Conservation (phyloP, 129 eudicot species). For the Flaveria linearis region DNA sequence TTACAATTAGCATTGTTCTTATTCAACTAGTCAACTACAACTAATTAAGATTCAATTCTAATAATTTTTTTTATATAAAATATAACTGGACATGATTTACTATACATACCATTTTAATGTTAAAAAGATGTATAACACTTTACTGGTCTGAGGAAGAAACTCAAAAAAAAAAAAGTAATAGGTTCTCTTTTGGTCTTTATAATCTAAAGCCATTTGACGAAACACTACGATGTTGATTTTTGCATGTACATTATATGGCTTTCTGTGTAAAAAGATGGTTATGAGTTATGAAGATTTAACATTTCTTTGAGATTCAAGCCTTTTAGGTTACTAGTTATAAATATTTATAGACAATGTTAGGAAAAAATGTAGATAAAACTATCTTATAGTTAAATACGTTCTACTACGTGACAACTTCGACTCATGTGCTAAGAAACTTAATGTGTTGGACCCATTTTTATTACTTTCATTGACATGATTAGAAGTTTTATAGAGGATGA, state of each 20-base stretch:
- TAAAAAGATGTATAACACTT: too few species aligned
- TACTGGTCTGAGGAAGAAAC: too few species aligned
- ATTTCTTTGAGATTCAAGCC: neutral
- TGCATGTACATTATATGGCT: too few species aligned
- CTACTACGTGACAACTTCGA: neutral
- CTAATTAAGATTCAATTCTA: neutral
- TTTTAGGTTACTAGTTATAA: neutral
- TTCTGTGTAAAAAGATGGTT: neutral
- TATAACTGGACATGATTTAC: neutral
- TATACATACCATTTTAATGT: neutral
- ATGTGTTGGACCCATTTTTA: neutral
- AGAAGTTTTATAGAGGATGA: neutral
- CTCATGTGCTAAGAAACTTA: neutral
- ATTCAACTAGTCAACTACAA: neutral
- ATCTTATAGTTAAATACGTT: neutral
- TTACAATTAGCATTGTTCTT: slow-evolving; percentile 32
- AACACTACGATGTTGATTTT: too few species aligned
- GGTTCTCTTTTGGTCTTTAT: too few species aligned
- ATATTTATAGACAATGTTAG: neutral
- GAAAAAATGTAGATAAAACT: neutral
- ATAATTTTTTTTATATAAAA: neutral
- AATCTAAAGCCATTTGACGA: too few species aligned
- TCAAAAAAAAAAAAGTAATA: too few species aligned
- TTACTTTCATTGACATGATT: neutral
- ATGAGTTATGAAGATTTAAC: neutral